Evolutionary conservation across 371 early-diverging fungal species (phyloP).

Genomic region (Batkoa obscura): DNA sequence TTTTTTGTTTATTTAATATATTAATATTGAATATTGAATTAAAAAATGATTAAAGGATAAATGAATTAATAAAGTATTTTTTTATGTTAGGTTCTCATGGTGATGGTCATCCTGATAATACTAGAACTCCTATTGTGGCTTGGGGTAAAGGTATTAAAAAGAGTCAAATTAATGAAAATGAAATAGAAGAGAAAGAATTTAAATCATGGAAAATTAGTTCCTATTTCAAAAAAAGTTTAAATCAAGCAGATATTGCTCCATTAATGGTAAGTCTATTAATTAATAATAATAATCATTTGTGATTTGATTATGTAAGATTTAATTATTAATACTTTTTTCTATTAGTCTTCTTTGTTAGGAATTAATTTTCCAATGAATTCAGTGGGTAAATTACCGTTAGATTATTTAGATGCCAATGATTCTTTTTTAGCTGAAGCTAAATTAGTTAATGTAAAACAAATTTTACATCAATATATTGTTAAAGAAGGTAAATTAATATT

Average conservation of each 20-base stretch:
- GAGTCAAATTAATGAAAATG: conserved; percentile 16
- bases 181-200: too few species aligned
- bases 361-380: conserved; percentile 77
- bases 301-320: not conserved
- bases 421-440: conserved; percentile 48
- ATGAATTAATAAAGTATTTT: too few species aligned
- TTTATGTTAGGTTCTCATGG: too few species aligned
- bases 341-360: conserved; percentile 59
- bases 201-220: too few species aligned
- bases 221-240: too few species aligned
- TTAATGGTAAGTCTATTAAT: conserved; percentile 40
- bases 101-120: conserved; percentile 89
- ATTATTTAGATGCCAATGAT: conserved; percentile 42
- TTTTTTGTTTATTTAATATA: too few species aligned
- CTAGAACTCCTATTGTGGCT: conserved; percentile 77
- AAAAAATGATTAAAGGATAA: too few species aligned
- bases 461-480: conserved; percentile 61
- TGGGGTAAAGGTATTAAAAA: conserved; percentile 84
- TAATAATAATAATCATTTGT: not conserved
- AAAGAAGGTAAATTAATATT: conserved; percentile 35
- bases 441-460: conserved; percentile 65
- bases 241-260: conserved; percentile 94
- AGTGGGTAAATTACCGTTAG: conserved; percentile 70
- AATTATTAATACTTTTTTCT: not conserved
- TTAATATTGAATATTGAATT: too few species aligned